A percentile compares a stretch with the other conserved stretches of the same genome.
phyloP scores from a whole-genome alignment of 106 monocot genomes.

The Dioscorea alata region DNA sequence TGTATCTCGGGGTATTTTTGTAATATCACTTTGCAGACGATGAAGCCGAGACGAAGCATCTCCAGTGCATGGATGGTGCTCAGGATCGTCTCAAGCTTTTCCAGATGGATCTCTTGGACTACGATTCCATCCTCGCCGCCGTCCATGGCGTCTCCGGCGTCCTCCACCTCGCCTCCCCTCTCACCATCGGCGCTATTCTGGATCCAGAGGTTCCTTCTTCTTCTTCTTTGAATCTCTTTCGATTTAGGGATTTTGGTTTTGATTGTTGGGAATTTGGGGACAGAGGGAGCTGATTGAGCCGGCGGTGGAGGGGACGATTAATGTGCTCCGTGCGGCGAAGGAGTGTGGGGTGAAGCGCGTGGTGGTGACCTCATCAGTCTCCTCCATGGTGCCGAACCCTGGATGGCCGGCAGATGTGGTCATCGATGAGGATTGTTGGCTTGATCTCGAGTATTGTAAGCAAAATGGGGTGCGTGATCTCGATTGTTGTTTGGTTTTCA shows the following conservation, averaged over 20 bases:
- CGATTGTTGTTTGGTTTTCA: not conserved
- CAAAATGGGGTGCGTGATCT: slow-evolving; percentile 46
- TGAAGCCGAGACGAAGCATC: slow-evolving; percentile 67
- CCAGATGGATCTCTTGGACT: slow-evolving; percentile 52
- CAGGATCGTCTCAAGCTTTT: slow-evolving; percentile 38
- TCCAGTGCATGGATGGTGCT: slow-evolving; percentile 33
- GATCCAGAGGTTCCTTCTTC: slow-evolving; percentile 53
- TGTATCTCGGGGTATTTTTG: not conserved
- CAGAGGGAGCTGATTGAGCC: slow-evolving; percentile 71
- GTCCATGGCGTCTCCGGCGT: slow-evolving; percentile 44
- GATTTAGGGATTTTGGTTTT: too few species aligned
- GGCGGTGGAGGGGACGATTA: slow-evolving; percentile 83
- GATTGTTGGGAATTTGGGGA: not conserved
- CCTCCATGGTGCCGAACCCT: slow-evolving; percentile 75
- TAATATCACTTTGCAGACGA: slow-evolving; percentile 33
- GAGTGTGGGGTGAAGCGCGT: slow-evolving; percentile 58
- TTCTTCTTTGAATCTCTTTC: too few species aligned
- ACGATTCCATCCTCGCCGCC: slow-evolving; percentile 34
- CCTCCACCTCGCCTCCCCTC: slow-evolving; percentile 62
- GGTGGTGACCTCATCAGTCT: slow-evolving; percentile 82
- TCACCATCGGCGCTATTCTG: slow-evolving; percentile 47
- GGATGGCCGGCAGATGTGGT: slow-evolving; percentile 64
- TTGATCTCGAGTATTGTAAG: slow-evolving; percentile 80
- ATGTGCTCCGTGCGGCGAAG: slow-evolving; percentile 78
- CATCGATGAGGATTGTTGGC: slow-evolving; percentile 75